Evolutionary conservation across 2,329 filamentous ascomycete genomes (phyloP).

Genomic region (Colletotrichum sp.): DNA sequence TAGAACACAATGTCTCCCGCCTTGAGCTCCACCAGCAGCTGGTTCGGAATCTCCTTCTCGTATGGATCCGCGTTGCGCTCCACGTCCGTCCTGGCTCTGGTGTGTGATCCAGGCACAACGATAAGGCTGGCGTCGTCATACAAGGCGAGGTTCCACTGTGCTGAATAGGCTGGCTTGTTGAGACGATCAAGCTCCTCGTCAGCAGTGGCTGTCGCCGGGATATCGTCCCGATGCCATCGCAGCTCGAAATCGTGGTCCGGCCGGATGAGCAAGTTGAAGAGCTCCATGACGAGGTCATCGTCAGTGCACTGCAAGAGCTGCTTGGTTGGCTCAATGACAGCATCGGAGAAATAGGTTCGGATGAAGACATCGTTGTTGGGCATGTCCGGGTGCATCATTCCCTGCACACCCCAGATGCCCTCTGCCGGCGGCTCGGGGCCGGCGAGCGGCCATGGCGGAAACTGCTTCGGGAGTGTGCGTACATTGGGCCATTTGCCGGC

Average conservation of each 20-base stretch:
- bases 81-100: slow-evolving; percentile 68
- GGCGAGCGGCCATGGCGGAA: slow-evolving; percentile 73
- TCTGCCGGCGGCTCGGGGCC: slow-evolving; percentile 53
- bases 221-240: slow-evolving; percentile 86
- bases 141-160: slow-evolving; percentile 87
- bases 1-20: slow-evolving; percentile 87
- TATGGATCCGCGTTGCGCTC: slow-evolving; percentile 74
- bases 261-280: slow-evolving; percentile 84
- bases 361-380: slow-evolving; percentile 67
- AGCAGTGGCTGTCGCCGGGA: slow-evolving; percentile 66
- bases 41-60: slow-evolving; percentile 63
- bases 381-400: slow-evolving; percentile 78
- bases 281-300: slow-evolving; percentile 79
- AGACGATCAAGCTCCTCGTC: slow-evolving; percentile 73
- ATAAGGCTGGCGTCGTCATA: slow-evolving; percentile 77
- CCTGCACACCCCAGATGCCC: slow-evolving; percentile 91
- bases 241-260: slow-evolving; percentile 76
- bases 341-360: slow-evolving; percentile 72
- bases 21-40: slow-evolving; percentile 69
- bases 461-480: slow-evolving; percentile 87
- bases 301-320: slow-evolving; percentile 64
- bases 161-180: slow-evolving; percentile 68
- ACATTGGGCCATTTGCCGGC: slow-evolving; percentile 80
- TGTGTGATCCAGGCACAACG: slow-evolving; percentile 79
- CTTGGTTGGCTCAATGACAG: slow-evolving; percentile 66